phyloP scores from a whole-genome alignment of 441 rosid species.

The Adansonia gregorii region DNA sequence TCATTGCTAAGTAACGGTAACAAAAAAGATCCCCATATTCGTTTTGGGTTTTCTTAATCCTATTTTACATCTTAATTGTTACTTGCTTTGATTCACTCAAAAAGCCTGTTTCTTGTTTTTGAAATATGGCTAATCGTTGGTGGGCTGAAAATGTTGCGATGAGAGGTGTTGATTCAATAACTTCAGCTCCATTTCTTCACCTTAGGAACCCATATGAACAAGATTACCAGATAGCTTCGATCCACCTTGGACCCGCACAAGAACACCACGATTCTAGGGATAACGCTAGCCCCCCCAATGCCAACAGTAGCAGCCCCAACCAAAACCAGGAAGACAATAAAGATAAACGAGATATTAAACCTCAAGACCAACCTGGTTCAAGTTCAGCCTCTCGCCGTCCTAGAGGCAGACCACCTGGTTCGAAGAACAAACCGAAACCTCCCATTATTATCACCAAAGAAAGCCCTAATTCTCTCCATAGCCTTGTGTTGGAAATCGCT shows the following conservation, averaged over 20 bases:
- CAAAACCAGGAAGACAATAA: slow-evolving; percentile 52
- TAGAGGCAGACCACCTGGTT: slow-evolving; percentile 86
- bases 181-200: slow-evolving; percentile 52
- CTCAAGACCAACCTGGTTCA: slow-evolving; percentile 47
- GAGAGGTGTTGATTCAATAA: slow-evolving; percentile 60
- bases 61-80: background rate
- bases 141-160: slow-evolving; percentile 81
- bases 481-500: slow-evolving; percentile 84
- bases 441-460: slow-evolving; percentile 82
- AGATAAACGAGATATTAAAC: slow-evolving; percentile 49
- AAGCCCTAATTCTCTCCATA: slow-evolving; percentile 79
- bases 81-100: background rate
- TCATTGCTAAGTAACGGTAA: background rate
- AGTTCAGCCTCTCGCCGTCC: slow-evolving; percentile 72
- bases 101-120: background rate
- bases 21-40: background rate
- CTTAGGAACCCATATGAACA: slow-evolving; percentile 38
- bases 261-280: slow-evolving; percentile 52
- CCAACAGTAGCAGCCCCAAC: slow-evolving; percentile 31
- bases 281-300: slow-evolving; percentile 20
- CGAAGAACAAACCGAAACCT: slow-evolving; percentile 77
- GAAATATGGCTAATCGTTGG: slow-evolving; percentile 81
- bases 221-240: slow-evolving; percentile 28
- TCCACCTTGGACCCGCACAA: slow-evolving; percentile 31
- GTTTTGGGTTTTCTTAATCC: background rate